Evolutionary conservation across 805 yeast species (phyloP), one percentile per base, ranked within the genome.

Genomic region (Lipomyces starkeyi): DNA sequence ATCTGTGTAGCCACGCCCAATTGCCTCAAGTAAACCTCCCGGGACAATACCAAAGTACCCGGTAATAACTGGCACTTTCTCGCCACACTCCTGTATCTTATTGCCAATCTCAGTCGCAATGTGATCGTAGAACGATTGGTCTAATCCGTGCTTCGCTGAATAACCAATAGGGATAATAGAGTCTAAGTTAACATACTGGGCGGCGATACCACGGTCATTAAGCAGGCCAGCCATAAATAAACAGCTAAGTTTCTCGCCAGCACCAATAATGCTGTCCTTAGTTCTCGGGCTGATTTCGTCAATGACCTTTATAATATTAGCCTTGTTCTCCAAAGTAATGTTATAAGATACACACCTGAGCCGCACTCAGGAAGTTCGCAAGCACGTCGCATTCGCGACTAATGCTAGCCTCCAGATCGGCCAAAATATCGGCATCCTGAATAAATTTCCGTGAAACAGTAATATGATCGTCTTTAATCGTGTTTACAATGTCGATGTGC

Each of bases 1-100:
- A 78, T 95, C 99, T 9, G 99, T 95, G 80, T 95, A 95, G 52
- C 99, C 99, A 77, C 99, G 88, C 58, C 99, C 99, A 65, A 95
- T 97, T 62, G 96, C 91, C 75, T 90, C 90, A 72, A 95, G 82
- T 65, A 95, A 82, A 17, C 99, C 98, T 72, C 97, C 98, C 43
- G 98, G 98, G n/a, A 95, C 90, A 49, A 87, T 83, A 34, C 99
- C 99, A 75, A 95, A 95, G 78, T 91, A 95, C 2, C 99, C 99
- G 37, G 99, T 95, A 66, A 95, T 83, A 0, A 95, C 97, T 1
- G 99, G 99, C 17, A 84, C 77, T 79, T 4, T 75, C 60, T 76
- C 75, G 5, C 78, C 81, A 32, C 73, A 74, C 2, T 74, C 74
- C 13, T 71, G 63, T 17, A 88, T 80, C 64, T 78, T 82, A 29